Evolutionary conservation across 768 basidiomycete genomes (phyloP), one percentile per base, ranked within the genome.

Genomic region (Auriculariales sp.): DNA sequence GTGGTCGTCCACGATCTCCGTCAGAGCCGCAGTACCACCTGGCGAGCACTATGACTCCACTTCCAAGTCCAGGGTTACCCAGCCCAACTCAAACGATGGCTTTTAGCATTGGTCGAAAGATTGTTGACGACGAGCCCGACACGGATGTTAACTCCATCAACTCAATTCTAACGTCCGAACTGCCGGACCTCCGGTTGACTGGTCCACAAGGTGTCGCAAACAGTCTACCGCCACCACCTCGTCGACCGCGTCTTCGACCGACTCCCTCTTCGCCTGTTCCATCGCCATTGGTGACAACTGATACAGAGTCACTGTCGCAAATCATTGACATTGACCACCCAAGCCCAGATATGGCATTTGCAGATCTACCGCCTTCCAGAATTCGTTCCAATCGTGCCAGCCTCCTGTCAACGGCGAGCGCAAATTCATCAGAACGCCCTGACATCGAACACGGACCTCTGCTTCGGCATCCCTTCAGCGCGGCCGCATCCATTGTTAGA

Each of bases 261-360:
- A 25, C 25, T 59, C 59, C n/a, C 57, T 65, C 45, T 44, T 49
- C 9, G 22, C 61, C 27, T 65, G 66, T 11, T 48, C 55, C 32
- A 28, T 56, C 28, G 56, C 66, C 19, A 53, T 68, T 9, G 51
- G 51, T 27, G 25, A 56, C 4, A 60, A 62, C 45, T 73, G 68
- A 44, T 10, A 19, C 11, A 19, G 19, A 19, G 5, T 11, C 17
- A n/a, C n/a, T n/a, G n/a, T 44, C 39, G 22, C 12, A 25, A 19
- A 24, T 19, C 39, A n/a, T n/a, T 22, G 39, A 44, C 22, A 7
- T 25, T 22, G 39, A 44, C 22, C 39, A 25, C 0, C 39, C 39
- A 5, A 44, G 39, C 39, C 39, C 39, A n/a, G 39, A 44, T 9
- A 19, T 44, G 4, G 39, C 27, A 2, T 11, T 44, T 19, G 22